Evolutionary conservation across 2,329 filamentous ascomycete species (phyloP), one percentile per base, ranked within the genome.

Genomic region (Hymenoscyphus linearis): DNA sequence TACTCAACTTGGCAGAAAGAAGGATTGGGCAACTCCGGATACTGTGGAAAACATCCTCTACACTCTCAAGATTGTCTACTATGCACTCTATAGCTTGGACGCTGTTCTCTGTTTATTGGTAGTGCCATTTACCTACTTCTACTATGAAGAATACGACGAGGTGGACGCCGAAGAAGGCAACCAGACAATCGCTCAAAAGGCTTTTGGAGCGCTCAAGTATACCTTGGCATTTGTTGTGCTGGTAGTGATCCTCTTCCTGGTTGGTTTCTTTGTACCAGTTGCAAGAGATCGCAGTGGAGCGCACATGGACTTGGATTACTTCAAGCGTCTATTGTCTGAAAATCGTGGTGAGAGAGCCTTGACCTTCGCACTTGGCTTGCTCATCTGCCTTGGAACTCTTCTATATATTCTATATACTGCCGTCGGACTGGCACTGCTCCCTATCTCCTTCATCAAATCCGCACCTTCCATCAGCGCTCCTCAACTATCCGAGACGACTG

Each of bases 121-220:
- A 52, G 89, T 98, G 22, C 95, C 95, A 0, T 99, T 99, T 73
- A 89, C 93, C 55, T 99, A 99, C 78, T 99, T 99, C 74, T 97
- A 89, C 86, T 95, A 96, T 71, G 95, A 99, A 74, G 95, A 98
- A 75, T 96, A 96, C 67, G 93, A 97, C 70, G 92, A 97, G 76
- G 87, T 93, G 22, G 92, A 92, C 64, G 83, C 88, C 36, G 90
- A 96, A 69, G 85, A 90, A 63, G 90, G 91, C 35, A 85, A 84
- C 34, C 87, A 93, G 73, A 88, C 89, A 2, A 75, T 88, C 62
- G 82, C 80, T 6, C 83, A 85, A 70, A 84, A 91, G 59, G 82
- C 98, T 63, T 88, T 87, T 83, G 87, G 87, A n/a, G 91, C 95
- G 3, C 79, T 90, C 73, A 96, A 96, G 76, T 98, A 97, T 77